These are phyloP conservation scores for Lentinula lateritia DNA, from an alignment of 768 basidiomycete species.

Conservation along the genomic window DNA sequence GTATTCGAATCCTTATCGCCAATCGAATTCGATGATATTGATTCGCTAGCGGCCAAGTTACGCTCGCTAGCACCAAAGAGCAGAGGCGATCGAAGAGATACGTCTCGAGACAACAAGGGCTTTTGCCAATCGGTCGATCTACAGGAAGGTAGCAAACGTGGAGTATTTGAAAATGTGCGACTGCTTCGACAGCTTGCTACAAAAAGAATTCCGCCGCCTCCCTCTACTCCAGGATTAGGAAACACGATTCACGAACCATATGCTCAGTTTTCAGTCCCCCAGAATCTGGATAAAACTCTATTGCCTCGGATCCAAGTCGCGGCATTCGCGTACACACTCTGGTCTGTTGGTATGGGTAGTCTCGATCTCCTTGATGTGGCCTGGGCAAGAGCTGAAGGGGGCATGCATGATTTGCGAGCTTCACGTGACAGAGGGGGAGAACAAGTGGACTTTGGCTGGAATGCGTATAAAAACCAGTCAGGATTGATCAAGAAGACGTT, in stretches of 20 bases:
- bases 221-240: neutral
- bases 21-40: neutral
- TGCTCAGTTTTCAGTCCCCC: neutral
- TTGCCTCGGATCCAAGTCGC: neutral
- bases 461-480: neutral
- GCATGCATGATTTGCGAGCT: neutral
- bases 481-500: neutral
- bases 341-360: neutral
- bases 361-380: neutral
- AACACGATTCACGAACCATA: neutral
- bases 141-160: neutral
- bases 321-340: neutral
- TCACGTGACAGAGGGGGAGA: neutral
- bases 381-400: neutral
- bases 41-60: neutral
- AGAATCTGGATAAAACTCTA: neutral
- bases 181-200: neutral
- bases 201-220: neutral
- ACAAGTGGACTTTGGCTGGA: constrained; percentile 1
- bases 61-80: neutral
- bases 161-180: neutral
- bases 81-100: neutral
- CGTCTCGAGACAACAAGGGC: neutral
- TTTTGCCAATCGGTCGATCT: neutral
- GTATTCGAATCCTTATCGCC: neutral